A percentile compares a stretch with the other conserved stretches of the same genome.
These are phyloP conservation scores for Athelia sp. DNA, from an alignment of 1,284 basidiomycete species.

Conservation along the genomic window DNA sequence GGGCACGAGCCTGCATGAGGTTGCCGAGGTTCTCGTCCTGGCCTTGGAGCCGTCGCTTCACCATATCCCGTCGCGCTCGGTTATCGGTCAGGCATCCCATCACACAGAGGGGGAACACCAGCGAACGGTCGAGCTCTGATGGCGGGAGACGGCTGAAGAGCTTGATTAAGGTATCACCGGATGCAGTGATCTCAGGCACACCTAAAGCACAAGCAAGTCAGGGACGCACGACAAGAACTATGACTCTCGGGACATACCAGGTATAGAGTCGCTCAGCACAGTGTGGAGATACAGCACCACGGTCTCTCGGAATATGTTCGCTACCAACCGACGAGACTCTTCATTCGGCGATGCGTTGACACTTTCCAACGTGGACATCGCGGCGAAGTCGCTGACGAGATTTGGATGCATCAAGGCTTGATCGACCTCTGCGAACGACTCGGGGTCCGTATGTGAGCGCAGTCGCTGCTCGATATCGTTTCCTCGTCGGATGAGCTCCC, in stretches of 20 bases:
- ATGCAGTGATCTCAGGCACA: conserved; percentile 64
- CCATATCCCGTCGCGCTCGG: conserved; percentile 50
- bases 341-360: conserved; percentile 27
- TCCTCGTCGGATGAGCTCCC: conserved; percentile 64
- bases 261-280: conserved; percentile 60
- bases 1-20: conserved; percentile 49
- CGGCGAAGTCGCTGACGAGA: conserved; percentile 15
- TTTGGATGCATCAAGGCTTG: conserved; percentile 33
- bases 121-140: conserved; percentile 56
- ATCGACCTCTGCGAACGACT: conserved; percentile 23
- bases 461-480: conserved; percentile 62
- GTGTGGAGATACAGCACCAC: conserved; percentile 68
- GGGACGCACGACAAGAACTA: conserved; percentile 7
- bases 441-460: conserved; percentile 30
- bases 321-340: conserved; percentile 43
- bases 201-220: conserved; percentile 34
- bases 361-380: conserved; percentile 5
- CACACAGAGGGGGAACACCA: conserved; percentile 69
- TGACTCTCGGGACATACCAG: conserved; percentile 61
- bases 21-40: conserved; percentile 61
- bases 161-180: conserved; percentile 49
- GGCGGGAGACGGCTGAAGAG: conserved; percentile 48
- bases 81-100: conserved; percentile 69
- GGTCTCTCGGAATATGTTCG: conserved; percentile 62
- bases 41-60: conserved; percentile 50